Evolutionary conservation across 176 grass and related monocot species (phyloP).

Genomic region (Panicum miliaceum): DNA sequence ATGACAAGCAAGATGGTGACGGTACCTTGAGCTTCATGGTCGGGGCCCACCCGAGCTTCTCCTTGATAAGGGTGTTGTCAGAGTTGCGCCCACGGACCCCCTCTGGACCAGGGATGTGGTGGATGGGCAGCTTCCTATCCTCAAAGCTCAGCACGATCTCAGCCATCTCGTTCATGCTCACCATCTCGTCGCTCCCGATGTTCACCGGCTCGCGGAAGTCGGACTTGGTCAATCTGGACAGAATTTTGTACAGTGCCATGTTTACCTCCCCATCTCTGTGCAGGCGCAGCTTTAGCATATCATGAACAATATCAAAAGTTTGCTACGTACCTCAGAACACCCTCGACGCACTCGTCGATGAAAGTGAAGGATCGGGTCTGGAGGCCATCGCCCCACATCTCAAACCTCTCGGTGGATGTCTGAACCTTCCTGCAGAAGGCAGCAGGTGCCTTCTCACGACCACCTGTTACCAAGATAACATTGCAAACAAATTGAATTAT

Average conservation of each 20-base stretch:
- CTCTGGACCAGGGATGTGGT: constrained; percentile 89
- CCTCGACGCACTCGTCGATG: constrained; percentile 87
- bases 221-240: constrained; percentile 77
- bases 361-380: constrained; percentile 90
- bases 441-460: constrained; percentile 87
- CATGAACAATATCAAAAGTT: background rate
- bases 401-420: constrained; percentile 77
- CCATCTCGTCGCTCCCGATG: constrained; percentile 89
- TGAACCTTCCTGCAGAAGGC: constrained; percentile 84
- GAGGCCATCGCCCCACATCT: constrained; percentile 92
- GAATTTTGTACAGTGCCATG: background rate
- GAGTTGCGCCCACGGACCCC: constrained; percentile 85
- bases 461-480: constrained; percentile 46
- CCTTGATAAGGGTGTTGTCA: constrained; percentile 88
- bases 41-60: constrained; percentile 91
- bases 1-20: background rate
- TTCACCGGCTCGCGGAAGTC: constrained; percentile 84
- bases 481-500: background rate
- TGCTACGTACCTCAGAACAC: constrained; percentile 70
- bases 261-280: background rate
- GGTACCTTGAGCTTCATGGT: constrained; percentile 85
- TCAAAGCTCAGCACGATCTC: constrained; percentile 85
- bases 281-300: background rate
- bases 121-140: constrained; percentile 71
- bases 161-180: constrained; percentile 95